Evolutionary conservation across 1,284 basidiomycete genomes (phyloP).

Genomic region (Heimioporus retisporus): DNA sequence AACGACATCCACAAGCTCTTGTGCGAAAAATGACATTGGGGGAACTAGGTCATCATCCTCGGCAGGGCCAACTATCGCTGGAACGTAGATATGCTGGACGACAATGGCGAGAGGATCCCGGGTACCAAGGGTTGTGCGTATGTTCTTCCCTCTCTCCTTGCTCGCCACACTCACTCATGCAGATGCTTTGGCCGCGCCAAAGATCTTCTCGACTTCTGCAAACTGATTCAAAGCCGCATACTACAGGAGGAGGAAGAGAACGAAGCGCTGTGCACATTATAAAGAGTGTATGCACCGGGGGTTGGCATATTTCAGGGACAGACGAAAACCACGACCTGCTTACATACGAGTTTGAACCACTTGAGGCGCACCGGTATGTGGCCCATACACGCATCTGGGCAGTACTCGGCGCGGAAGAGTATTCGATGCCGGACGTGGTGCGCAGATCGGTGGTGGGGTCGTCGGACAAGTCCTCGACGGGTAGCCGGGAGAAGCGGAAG

Average conservation of each 20-base stretch:
- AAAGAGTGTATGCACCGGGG: slow-evolving; percentile 93
- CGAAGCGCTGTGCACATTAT: slow-evolving; percentile 80
- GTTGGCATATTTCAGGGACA: slow-evolving; percentile 92
- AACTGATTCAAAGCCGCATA: slow-evolving; percentile 90
- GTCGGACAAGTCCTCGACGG: slow-evolving; percentile 15
- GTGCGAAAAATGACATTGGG: slow-evolving; percentile 98
- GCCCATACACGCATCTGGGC: slow-evolving; percentile 67
- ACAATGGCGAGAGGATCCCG: slow-evolving; percentile 95
- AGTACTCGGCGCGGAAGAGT: slow-evolving; percentile 62
- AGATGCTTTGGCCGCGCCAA: slow-evolving; percentile 99
- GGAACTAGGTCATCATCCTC: slow-evolving; percentile 95
- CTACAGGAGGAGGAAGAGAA: slow-evolving; percentile 89
- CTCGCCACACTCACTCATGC: slow-evolving; percentile 12
- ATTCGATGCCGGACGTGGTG: too few species aligned
- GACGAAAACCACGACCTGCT: slow-evolving; percentile 88
- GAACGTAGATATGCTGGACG: slow-evolving; percentile 92
- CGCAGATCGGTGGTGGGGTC: slow-evolving; percentile 39
- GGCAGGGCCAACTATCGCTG: slow-evolving; percentile 98
- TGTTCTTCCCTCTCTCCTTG: not conserved
- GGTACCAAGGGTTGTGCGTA: slow-evolving; percentile 99
- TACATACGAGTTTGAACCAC: slow-evolving; percentile 76
- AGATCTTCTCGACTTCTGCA: slow-evolving; percentile 95
- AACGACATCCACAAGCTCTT: slow-evolving; percentile 98
- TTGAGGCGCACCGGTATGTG: slow-evolving; percentile 87
- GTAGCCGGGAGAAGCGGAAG: slow-evolving; percentile 60